Base-by-base conservation (phyloP, 352 stramenopile species). In the Phytophthora pistaciae region DNA sequence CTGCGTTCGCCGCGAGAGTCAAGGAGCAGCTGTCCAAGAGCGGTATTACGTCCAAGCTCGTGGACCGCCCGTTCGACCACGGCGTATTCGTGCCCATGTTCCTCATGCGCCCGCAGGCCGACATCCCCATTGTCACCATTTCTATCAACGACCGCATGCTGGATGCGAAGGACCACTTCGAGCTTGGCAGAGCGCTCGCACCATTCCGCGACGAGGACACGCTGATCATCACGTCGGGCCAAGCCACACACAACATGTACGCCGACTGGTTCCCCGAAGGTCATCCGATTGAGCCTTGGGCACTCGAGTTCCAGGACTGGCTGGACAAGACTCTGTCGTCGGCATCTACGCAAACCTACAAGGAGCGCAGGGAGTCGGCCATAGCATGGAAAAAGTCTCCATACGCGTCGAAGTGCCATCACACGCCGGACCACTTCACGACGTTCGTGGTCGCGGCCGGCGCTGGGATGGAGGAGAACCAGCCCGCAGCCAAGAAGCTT, bases 151-250 rank as follows among this genome's bases (percentile, higher is more conserved):
- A 33, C 14, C 52, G 52, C 14, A 33, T 58, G 52, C 18, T 33
- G 3, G 5, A 38, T 33, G 48, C 48, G 1, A 20, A 36, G 16
- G 23, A 33, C 25, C 52, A 58, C 25, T 58, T 58, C 7, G 52
- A 58, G 23, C 27, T 58, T 3, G 52, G 52, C 16, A 38, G n/a
- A 16, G 52, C 25, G 5, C 23, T 58, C 25, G 52, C 52, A 6
- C 62, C 76, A 10, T 58, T 93, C 5, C 82, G 87, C 7, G 59
- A 82, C 20, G 79, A 94, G 13, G 75, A 88, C 52, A 85, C 90
- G 11, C 68, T 93, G 29, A 91, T 94, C 52, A 62, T 95, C 21
- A 84, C 81, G 56, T 93, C 84, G 8, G 88, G 86, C 0, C 70
- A 81, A 56, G 70, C 72, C 18, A 79, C 72, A 20, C 67, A 79